Conservation (phyloP, 2,329 filamentous ascomycete genomes). For the Fusarium cicatricum region DNA sequence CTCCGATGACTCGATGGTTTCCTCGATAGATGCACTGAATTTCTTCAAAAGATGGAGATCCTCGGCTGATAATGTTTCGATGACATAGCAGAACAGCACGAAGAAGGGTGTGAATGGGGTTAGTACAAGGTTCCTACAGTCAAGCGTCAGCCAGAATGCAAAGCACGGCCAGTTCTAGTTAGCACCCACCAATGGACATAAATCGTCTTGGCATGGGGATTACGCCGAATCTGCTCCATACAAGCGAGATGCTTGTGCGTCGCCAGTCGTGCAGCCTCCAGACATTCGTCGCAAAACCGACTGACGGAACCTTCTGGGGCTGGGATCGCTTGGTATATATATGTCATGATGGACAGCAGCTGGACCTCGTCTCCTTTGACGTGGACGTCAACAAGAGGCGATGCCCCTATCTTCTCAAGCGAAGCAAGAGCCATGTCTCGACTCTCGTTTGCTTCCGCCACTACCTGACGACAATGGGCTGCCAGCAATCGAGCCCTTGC, state of each 20-base stretch:
- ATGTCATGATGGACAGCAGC: constrained; percentile 57
- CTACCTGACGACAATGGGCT: constrained; percentile 49
- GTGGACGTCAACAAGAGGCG: constrained; percentile 54
- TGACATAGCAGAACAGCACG: constrained; percentile 65
- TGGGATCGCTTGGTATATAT: constrained; percentile 62
- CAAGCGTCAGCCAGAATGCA: constrained; percentile 13
- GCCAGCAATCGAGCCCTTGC: constrained; percentile 51
- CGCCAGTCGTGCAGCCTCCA: constrained; percentile 59
- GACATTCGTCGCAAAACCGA: constrained; percentile 58
- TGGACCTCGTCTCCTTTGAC: constrained; percentile 58
- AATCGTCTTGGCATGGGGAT: constrained; percentile 53
- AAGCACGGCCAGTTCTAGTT: not conserved
- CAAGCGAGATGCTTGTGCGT: constrained; percentile 56
- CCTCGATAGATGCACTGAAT: constrained; percentile 65
- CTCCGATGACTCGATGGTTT: constrained; percentile 61
- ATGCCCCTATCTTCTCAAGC: constrained; percentile 50
- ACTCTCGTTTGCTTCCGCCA: constrained; percentile 47
- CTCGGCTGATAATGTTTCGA: constrained; percentile 60
- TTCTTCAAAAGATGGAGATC: constrained; percentile 64
- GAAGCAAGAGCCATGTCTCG: constrained; percentile 48
- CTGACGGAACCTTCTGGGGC: constrained; percentile 51
- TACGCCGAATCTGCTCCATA: constrained; percentile 53
- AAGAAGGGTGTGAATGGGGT: constrained; percentile 68
- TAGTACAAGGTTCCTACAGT: constrained; percentile 59
- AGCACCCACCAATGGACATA: constrained; percentile 61